phyloP scores from a whole-genome alignment of 768 basidiomycete species.

The Collybia mongolica region DNA sequence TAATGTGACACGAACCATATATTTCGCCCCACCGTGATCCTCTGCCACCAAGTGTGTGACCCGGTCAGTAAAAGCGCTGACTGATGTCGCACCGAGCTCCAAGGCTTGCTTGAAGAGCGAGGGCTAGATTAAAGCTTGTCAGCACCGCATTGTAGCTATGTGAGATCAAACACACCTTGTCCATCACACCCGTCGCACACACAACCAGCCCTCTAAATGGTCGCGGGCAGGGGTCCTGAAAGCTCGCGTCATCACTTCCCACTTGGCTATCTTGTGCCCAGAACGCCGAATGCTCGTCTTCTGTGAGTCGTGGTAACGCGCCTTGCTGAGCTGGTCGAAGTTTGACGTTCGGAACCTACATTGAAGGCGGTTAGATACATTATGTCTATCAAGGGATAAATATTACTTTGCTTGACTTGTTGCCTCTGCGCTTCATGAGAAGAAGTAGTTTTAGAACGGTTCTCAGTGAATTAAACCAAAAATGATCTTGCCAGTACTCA shows the following conservation, averaged over 20 bases:
- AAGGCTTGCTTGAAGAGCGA: conserved; percentile 72
- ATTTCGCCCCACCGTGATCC: conserved; percentile 85
- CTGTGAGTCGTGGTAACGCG: conserved; percentile 25
- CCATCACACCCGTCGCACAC: conserved; percentile 75
- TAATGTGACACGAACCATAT: conserved; percentile 46
- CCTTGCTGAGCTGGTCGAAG: conserved; percentile 61
- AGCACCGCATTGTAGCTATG: background rate
- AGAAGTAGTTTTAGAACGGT: background rate
- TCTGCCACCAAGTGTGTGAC: conserved; percentile 87
- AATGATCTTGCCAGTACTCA: conserved; percentile 5
- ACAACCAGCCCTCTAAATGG: conserved; percentile 66
- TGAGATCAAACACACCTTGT: conserved; percentile 60
- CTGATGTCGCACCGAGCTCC: conserved; percentile 75
- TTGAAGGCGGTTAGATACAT: background rate
- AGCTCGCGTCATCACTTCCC: conserved; percentile 42
- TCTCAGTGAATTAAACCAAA: background rate
- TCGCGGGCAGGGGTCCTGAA: conserved; percentile 54
- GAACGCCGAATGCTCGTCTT: conserved; percentile 28
- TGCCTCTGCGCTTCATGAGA: conserved; percentile 50
- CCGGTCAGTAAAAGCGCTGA: conserved; percentile 74
- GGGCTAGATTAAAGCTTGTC: conserved; percentile 38
- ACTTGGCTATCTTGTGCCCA: conserved; percentile 50
- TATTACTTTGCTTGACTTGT: conserved; percentile 66
- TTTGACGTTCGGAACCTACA: conserved; percentile 79
- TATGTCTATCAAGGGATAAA: background rate